Evolutionary conservation across 2,329 filamentous ascomycete genomes (phyloP), one percentile per base, ranked within the genome.

Genomic region (Neofusicoccum sp.): DNA sequence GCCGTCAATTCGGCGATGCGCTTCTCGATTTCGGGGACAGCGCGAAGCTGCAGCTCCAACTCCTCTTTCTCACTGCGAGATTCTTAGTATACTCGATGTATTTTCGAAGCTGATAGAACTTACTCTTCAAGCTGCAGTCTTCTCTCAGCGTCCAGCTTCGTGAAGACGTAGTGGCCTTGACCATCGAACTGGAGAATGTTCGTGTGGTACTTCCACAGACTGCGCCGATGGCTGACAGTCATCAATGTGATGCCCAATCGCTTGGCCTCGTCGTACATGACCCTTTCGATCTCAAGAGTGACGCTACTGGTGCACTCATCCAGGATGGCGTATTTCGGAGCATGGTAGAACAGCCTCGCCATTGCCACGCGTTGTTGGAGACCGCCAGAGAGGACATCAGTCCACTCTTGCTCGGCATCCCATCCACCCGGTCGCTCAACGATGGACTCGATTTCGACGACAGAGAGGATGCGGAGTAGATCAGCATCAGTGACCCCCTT

Each of bases 191-290:
- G 95, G 71, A 99, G 76, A 63, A 99, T 98, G 75, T 89, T 89
- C 66, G 86, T 89, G 75, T 99, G 95, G 74, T 99, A 98, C 75
- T 95, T 93, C 95, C 95, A 99, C 67, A 99, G 76, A 77, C 91
- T 96, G 64, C 92, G 81, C 7, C 95, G 82, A 75, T 99, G 95
- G 65, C 88, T 92, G 26, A 99, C 95, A 0, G 95, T 99, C 91
- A 99, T 97, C 64, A 99, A 83, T 0, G 95, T 98, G 68, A 97
- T 95, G 3, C 91, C 92, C 16, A 97, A 78, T 16, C 85, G 82
- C 81, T 99, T 98, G 54, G 95, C 95, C 60, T 91, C 93, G 68
- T 97, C 93, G 75, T 99, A 99, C 92, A 99, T 98, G 72, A 91
- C 84, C 72, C 91, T 89, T 72, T 99, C 95, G 63, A 93, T 92